Percentiles rank a stretch among this genome's conserved stretches.
Evolutionary conservation across 2,329 filamentous ascomycete species (phyloP).

Genomic region (Pseudopyricularia cyperi): DNA sequence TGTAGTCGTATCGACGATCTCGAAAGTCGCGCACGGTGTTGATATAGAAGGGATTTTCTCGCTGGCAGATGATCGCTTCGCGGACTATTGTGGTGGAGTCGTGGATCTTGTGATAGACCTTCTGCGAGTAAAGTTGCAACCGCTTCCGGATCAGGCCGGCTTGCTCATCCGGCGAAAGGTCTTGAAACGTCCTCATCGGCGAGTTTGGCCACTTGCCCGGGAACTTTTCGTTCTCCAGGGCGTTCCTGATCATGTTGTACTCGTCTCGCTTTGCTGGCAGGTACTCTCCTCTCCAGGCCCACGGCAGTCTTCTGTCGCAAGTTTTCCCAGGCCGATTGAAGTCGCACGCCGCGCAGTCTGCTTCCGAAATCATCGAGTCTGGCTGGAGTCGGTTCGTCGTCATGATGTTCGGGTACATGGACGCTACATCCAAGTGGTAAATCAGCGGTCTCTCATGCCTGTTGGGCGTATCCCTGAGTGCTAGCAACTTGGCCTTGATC

Average conservation of each 20-base stretch:
- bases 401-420: conserved; percentile 99
- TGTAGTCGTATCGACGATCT: conserved; percentile 96
- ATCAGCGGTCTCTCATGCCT: conserved; percentile 78
- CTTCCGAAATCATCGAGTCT: conserved; percentile 97
- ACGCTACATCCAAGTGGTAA: conserved; percentile 96
- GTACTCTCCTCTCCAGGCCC: conserved; percentile 97
- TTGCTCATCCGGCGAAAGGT: conserved; percentile 73
- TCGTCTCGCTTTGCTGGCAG: conserved; percentile 91
- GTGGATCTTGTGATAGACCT: conserved; percentile 99
- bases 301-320: conserved; percentile 85
- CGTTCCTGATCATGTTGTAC: conserved; percentile 96
- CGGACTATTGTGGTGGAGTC: conserved; percentile 84
- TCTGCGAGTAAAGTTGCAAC: conserved; percentile 86
- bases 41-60: conserved; percentile 97
- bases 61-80: conserved; percentile 95
- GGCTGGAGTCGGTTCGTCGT: conserved; percentile 95
- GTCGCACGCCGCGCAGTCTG: conserved; percentile 92
- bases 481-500: conserved; percentile 57
- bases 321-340: conserved; percentile 97
- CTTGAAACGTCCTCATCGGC: conserved; percentile 63
- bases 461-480: conserved; percentile 72
- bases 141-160: conserved; percentile 70
- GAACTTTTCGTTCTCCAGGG: conserved; percentile 84
- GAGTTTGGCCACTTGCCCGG: conserved; percentile 64
- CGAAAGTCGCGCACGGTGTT: conserved; percentile 92